phyloP scores from a whole-genome alignment of 2,329 filamentous ascomycete genomes.

The Balansia obtecta region DNA sequence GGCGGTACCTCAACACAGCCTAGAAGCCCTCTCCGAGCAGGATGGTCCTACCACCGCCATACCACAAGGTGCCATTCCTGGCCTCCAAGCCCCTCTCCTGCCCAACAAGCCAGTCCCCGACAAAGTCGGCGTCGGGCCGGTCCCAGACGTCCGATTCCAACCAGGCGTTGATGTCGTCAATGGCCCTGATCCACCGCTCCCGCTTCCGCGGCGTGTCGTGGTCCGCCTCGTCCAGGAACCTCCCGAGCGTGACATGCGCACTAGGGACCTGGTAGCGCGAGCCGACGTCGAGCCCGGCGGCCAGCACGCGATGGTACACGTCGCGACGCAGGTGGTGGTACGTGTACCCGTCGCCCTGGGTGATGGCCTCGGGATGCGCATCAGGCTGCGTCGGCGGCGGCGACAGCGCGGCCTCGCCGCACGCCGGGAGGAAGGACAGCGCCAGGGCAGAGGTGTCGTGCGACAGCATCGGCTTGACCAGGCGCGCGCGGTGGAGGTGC shows the following conservation, averaged over 20 bases:
- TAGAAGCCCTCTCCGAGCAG: conserved; percentile 49
- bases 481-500: conserved; percentile 52
- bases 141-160: conserved; percentile 62
- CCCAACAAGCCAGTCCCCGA: conserved; percentile 77
- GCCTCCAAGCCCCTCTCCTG: conserved; percentile 71
- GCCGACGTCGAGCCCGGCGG: conserved; percentile 54
- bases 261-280: conserved; percentile 82
- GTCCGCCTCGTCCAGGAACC: conserved; percentile 61
- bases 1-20: neutral
- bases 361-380: conserved; percentile 17
- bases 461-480: conserved; percentile 72
- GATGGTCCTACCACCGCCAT: conserved; percentile 68
- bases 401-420: conserved; percentile 38
- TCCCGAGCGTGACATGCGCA: conserved; percentile 76
- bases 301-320: conserved; percentile 49
- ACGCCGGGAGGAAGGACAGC: conserved; percentile 73
- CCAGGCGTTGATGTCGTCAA: conserved; percentile 70
- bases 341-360: conserved; percentile 55
- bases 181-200: conserved; percentile 49
- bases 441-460: conserved; percentile 80
- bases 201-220: conserved; percentile 47
- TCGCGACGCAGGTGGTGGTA: conserved; percentile 87
- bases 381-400: conserved; percentile 28
- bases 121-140: conserved; percentile 25
- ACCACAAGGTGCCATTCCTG: conserved; percentile 70